Evolutionary conservation across 768 basidiomycete genomes (phyloP).

Genomic region (Naganishia antarctica): DNA sequence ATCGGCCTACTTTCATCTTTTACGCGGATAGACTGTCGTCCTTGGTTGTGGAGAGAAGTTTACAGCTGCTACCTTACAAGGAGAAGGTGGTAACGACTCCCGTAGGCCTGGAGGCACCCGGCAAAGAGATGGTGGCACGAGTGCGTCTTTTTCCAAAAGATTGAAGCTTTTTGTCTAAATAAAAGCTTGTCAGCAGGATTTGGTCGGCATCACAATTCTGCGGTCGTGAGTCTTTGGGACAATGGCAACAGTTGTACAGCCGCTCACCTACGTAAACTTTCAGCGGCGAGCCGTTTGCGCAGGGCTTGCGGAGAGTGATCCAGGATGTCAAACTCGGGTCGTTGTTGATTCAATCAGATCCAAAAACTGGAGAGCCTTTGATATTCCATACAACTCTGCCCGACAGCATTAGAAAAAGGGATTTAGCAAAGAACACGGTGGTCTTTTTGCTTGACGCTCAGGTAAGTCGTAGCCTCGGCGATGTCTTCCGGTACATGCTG

Average conservation of each 20-base stretch:
- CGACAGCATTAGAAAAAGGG: constrained; percentile 61
- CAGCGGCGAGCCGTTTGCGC: constrained; percentile 76
- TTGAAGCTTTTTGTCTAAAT: not conserved
- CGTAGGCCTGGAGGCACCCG: constrained; percentile 46
- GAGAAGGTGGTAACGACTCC: constrained; percentile 62
- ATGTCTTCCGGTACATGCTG: not conserved
- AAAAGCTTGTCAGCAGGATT: constrained; percentile 52
- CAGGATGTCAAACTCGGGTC: constrained; percentile 82
- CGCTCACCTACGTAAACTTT: constrained; percentile 23
- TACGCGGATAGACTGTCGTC: constrained; percentile 83
- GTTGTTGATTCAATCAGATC: constrained; percentile 82
- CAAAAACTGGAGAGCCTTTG: constrained; percentile 76
- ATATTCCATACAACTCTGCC: constrained; percentile 79
- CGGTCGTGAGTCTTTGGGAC: constrained; percentile 62
- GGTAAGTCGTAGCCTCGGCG: constrained; percentile 50
- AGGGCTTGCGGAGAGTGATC: constrained; percentile 81
- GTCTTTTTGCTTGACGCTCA: constrained; percentile 89
- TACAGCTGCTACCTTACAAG: constrained; percentile 75
- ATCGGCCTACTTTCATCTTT: constrained; percentile 84
- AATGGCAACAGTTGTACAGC: not conserved
- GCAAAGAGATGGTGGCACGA: constrained; percentile 18
- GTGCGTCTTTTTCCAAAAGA: not conserved
- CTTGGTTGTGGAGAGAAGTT: constrained; percentile 73
- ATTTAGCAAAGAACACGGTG: constrained; percentile 64
- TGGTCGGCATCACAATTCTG: constrained; percentile 85